These are phyloP conservation scores for Microascus cirrosus DNA, from an alignment of 2,329 filamentous ascomycete species.

Conservation along the genomic window DNA sequence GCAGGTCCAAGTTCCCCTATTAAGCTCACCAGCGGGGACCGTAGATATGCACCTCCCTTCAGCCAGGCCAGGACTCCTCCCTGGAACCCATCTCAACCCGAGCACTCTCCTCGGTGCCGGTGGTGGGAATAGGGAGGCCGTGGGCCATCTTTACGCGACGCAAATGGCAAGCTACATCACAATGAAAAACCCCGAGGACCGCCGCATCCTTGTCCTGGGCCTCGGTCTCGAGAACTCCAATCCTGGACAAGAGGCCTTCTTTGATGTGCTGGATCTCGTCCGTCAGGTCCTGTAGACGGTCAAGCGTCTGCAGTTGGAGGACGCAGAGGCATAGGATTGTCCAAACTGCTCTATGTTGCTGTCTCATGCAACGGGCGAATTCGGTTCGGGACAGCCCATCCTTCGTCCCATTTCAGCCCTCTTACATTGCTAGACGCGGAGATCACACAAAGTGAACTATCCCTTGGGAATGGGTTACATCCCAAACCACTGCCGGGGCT, in stretches of 20 bases:
- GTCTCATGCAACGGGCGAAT: background rate
- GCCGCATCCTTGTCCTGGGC: slow-evolving; percentile 49
- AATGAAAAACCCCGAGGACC: slow-evolving; percentile 55
- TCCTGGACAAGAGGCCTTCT: slow-evolving; percentile 44
- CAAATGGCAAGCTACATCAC: slow-evolving; percentile 77
- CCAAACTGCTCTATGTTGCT: background rate
- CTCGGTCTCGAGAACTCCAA: slow-evolving; percentile 43
- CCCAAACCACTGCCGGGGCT: too few species aligned
- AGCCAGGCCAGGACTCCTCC: slow-evolving; percentile 37
- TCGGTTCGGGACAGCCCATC: background rate
- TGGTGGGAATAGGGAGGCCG: slow-evolving; percentile 63
- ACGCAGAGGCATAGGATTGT: background rate
- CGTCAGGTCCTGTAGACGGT: slow-evolving; percentile 38
- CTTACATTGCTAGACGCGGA: background rate
- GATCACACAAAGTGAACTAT: too few species aligned
- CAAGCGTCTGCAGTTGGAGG: background rate
- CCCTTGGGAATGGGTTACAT: too few species aligned
- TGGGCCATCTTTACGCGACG: slow-evolving; percentile 80
- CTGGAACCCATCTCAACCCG: slow-evolving; percentile 72
- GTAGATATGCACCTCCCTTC: slow-evolving; percentile 48
- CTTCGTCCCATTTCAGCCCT: background rate
- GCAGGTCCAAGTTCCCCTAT: slow-evolving; percentile 69
- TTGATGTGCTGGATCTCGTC: slow-evolving; percentile 53
- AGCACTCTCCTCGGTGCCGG: slow-evolving; percentile 81
- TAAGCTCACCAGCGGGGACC: slow-evolving; percentile 51